Evolutionary conservation across 163 green algal genomes (phyloP), one percentile per base, ranked within the genome.

Genomic region (Coccomyxa subellipsoidea): DNA sequence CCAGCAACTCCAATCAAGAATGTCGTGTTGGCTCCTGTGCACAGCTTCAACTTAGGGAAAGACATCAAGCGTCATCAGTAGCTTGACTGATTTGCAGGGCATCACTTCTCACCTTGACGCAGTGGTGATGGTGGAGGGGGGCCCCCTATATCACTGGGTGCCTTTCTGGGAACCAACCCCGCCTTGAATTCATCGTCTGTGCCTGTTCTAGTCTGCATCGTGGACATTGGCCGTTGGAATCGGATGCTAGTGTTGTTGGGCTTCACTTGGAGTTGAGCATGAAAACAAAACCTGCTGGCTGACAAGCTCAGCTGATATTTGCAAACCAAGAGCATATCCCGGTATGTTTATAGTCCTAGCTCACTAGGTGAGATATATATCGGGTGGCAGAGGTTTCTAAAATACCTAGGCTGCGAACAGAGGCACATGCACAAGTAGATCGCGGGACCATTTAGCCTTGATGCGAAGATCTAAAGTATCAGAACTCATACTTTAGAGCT

Each of bases 1-100:
- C 91, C 91, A 36, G 90, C 86, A 31, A 95, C 91, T 5, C 91
- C 91, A 47, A 92, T 93, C 31, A 92, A 18, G 76, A 90, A 89
- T 23, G 88, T 83, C 72, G 1, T 73, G 66, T 34, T 73, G 27
- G 66, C 66, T 12, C 66, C 29, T 73, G 47, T 59, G 4, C 1
- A 59, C 5, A 59, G 47, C n/a, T n/a, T 59, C 47, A 59, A 7
- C 15, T 59, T 8, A 59, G n/a, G n/a, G n/a, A 59, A 7, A 5
- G 47, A 27, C 47, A 59, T 59, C 15, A 12, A 59, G 21, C 21
- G 47, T 12, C 47, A 12, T 12, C 15, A 59, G 47, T 18, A 54
- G 39, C 39, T 54, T 54, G n/a, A n/a, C n/a, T n/a, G n/a, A n/a
- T n/a, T n/a, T n/a, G n/a, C n/a, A n/a, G n/a, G n/a, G n/a, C n/a